phyloP scores from a whole-genome alignment of 345 rosid genomes.

The Eucalyptus sp. region DNA sequence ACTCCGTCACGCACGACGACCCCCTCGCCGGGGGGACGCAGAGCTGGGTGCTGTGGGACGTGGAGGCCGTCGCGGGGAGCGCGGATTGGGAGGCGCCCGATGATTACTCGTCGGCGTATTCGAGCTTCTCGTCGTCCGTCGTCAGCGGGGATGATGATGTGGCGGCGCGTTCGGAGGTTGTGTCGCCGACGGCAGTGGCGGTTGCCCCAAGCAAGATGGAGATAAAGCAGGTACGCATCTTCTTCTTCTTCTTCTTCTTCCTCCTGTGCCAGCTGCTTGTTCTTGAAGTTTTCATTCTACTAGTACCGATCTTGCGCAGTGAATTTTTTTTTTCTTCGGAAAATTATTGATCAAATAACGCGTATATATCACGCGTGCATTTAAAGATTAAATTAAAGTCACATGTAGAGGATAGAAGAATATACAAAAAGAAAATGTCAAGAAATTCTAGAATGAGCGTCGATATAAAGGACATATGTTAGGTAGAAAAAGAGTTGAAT shows the following conservation, averaged over 20 bases:
- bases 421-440: background rate
- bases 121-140: constrained; percentile 1
- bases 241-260: background rate
- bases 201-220: background rate
- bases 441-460: background rate
- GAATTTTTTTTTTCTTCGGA: background rate
- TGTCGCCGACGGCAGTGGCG: background rate
- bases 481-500: background rate
- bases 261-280: background rate
- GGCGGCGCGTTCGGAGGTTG: background rate
- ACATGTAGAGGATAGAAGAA: background rate
- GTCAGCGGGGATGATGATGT: background rate
- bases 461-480: background rate
- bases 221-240: background rate
- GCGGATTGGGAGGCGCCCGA: background rate
- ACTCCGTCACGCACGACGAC: constrained; percentile 34
- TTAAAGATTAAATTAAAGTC: background rate
- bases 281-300: background rate
- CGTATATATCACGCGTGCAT: background rate
- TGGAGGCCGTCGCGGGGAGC: background rate
- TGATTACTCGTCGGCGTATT: background rate
- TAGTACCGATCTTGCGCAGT: background rate
- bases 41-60: constrained; percentile 30
- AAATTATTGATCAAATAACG: background rate
- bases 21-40: constrained; percentile 22